Conservation (phyloP, 352 stramenopile genomes). For the Pythium sp. region DNA sequence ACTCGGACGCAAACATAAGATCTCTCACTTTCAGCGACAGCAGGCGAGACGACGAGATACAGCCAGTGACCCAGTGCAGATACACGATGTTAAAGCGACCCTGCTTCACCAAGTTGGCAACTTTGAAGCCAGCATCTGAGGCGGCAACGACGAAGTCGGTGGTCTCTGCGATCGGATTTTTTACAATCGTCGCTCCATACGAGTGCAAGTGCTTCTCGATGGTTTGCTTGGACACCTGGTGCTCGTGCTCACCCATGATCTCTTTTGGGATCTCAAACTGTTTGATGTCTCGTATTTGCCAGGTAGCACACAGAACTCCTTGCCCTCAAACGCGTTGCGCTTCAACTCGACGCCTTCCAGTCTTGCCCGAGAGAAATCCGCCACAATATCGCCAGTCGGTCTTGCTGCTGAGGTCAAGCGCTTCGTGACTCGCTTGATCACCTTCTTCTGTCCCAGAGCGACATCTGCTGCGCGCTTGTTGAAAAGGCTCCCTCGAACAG, state of each 20-base stretch:
- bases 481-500: constrained; percentile 51
- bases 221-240: constrained; percentile 52
- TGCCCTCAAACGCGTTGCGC: constrained; percentile 59
- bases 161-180: constrained; percentile 68
- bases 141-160: constrained; percentile 70
- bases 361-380: constrained; percentile 59
- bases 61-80: constrained; percentile 57
- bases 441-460: constrained; percentile 59
- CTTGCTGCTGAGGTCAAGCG: constrained; percentile 20
- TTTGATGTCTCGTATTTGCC: constrained; percentile 51
- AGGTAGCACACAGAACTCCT: constrained; percentile 78
- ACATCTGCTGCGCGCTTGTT: constrained; percentile 78
- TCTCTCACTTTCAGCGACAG: constrained; percentile 46
- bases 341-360: constrained; percentile 54
- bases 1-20: constrained; percentile 70
- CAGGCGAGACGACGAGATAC: constrained; percentile 32
- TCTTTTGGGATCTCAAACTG: constrained; percentile 30
- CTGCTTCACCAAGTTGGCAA: constrained; percentile 80
- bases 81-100: constrained; percentile 72
- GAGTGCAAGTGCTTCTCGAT: constrained; percentile 77
- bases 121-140: constrained; percentile 66
- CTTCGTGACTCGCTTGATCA: constrained; percentile 41
- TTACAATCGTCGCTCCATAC: constrained; percentile 62
- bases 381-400: constrained; percentile 36
- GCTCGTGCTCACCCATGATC: constrained; percentile 28